Evolutionary conservation across 2,329 filamentous ascomycete genomes (phyloP).

Genomic region (Penicillium verrucosum): DNA sequence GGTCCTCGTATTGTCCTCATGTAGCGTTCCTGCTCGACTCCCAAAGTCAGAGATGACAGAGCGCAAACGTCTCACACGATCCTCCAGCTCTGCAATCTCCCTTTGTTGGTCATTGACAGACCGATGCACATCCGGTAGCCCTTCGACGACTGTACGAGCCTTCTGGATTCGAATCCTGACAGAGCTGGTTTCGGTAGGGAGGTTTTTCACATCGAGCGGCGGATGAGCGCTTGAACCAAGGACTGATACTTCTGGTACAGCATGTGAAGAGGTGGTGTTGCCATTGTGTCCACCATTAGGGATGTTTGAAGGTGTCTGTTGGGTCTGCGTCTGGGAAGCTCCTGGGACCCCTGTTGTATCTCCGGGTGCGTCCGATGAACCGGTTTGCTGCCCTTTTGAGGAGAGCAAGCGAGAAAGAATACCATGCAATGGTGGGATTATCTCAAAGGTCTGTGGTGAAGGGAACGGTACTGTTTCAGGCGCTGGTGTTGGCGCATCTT

Average conservation of each 20-base stretch:
- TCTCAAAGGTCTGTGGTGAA: conserved; percentile 78
- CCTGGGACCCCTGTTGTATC: conserved; percentile 27
- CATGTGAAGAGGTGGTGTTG: conserved; percentile 23
- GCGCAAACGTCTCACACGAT: conserved; percentile 38
- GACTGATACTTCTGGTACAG: conserved; percentile 24
- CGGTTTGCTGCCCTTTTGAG: conserved; percentile 41
- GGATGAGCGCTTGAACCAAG: conserved; percentile 32
- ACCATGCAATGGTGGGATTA: conserved; percentile 74
- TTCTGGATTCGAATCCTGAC: conserved; percentile 81
- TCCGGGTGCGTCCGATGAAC: conserved; percentile 17
- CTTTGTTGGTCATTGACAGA: conserved; percentile 44
- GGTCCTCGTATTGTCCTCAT: neutral
- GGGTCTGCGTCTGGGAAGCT: conserved; percentile 26
- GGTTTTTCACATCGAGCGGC: conserved; percentile 67
- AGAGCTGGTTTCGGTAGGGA: conserved; percentile 71
- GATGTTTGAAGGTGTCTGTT: conserved; percentile 26
- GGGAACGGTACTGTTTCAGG: conserved; percentile 58
- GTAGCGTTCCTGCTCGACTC: conserved; percentile 24
- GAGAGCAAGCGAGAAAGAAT: conserved; percentile 71
- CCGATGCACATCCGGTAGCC: conserved; percentile 45
- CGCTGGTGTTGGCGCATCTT: conserved; percentile 35
- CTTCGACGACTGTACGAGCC: conserved; percentile 55
- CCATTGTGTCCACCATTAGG: conserved; percentile 23
- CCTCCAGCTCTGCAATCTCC: conserved; percentile 44
- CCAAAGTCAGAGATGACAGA: conserved; percentile 43